Evolutionary conservation across 202 grass and related monocot genomes (phyloP), one percentile per base, ranked within the genome.

Genomic region (Setaria italica): DNA sequence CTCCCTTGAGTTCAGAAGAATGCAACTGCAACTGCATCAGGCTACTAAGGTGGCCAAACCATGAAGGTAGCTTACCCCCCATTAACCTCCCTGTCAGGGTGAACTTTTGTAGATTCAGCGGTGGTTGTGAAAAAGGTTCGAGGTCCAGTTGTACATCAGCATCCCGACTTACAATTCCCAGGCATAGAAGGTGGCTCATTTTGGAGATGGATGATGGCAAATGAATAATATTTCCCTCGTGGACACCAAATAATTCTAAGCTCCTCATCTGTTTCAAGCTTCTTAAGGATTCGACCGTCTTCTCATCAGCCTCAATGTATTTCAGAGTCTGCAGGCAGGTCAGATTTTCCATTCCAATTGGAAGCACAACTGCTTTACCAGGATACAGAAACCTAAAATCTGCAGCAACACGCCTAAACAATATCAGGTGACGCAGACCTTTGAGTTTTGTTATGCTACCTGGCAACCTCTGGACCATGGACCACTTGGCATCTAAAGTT

Each of bases 401-500:
- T 54, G 79, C 45, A 79, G 5, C 3, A 19, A 2, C 0, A 0
- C 80, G 86, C 72, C 47, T 72, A 65, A 48, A 71, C 47, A 88
- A 9, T 57, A 88, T 79, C 35, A 92, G 70, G 56, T 92, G 90
- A 1, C 83, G 82, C 66, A 95, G 67, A 21, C 34, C 80, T 2
- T 74, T 85, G 6, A 92, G 85, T 51, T 92, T 67, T 62, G 6
- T 58, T 70, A 92, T 87, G 37, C 83, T 79, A n/a, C 46, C 5
- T 42, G 90, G 93, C 32, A 95, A 47, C 0, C 74, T 87, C 57
- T 82, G 47, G 66, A 92, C 70, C 41, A 58, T 85, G 34, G 90
- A 88, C 21, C 47, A 50, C 54, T 82, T 77, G 48, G 91, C 17
- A 49, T 95, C 90, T 76, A 95, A 70, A 57, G 83, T 95, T 71